phyloP scores from a whole-genome alignment of 2,329 filamentous ascomycete species.

The Monosporascus sp. region DNA sequence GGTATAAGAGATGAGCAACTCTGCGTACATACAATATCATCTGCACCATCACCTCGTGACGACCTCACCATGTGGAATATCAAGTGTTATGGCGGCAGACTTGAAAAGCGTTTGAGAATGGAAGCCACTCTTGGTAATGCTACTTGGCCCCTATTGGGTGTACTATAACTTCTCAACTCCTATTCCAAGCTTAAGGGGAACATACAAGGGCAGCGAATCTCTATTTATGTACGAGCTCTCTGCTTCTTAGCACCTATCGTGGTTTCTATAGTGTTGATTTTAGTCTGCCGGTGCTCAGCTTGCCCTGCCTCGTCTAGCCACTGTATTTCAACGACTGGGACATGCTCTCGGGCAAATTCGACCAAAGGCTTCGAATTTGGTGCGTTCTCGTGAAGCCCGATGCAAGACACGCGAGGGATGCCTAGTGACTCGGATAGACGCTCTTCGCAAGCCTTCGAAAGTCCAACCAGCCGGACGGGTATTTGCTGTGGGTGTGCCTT shows the following conservation, averaged over 20 bases:
- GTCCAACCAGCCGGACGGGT: slow-evolving; percentile 53
- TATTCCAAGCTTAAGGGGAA: too few species aligned
- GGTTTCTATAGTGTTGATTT: slow-evolving; percentile 41
- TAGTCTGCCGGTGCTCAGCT: slow-evolving; percentile 39
- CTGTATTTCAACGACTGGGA: slow-evolving; percentile 45
- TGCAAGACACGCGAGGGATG: slow-evolving; percentile 58
- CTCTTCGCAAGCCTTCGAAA: slow-evolving; percentile 55
- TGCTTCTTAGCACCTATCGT: slow-evolving; percentile 32
- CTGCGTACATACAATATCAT: too few species aligned
- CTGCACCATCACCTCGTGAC: too few species aligned
- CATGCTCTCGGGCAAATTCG: slow-evolving; percentile 47
- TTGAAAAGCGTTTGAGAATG: too few species aligned
- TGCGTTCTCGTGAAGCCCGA: slow-evolving; percentile 53
- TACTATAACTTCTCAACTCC: neutral
- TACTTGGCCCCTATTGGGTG: too few species aligned
- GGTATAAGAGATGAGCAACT: too few species aligned
- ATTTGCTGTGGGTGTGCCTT: slow-evolving; percentile 30
- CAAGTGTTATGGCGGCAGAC: too few species aligned
- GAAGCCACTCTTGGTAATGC: too few species aligned
- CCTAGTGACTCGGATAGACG: slow-evolving; percentile 52
- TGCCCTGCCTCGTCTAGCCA: slow-evolving; percentile 49
- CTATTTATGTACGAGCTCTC: slow-evolving; percentile 4
- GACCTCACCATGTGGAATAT: too few species aligned
- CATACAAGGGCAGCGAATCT: neutral
- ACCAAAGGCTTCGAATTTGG: slow-evolving; percentile 53